Evolutionary conservation across 306 rosid species (phyloP), one percentile per base, ranked within the genome.

Genomic region (Lupinus albus): DNA sequence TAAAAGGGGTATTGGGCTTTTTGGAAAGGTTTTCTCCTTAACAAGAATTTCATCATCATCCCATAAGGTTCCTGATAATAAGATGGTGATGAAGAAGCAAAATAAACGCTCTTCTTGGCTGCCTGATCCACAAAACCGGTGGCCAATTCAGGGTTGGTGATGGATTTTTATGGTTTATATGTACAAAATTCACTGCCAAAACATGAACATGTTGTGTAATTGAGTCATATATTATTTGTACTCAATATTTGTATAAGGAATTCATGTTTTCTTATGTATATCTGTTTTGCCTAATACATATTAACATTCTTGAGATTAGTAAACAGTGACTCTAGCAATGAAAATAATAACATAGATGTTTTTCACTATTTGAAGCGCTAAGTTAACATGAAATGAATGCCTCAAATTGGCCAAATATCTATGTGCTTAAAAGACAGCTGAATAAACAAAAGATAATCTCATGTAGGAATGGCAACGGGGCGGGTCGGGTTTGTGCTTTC

Each of bases 61-160:
- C 28, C 46, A 41, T 0, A 61, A 61, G 11, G 61, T n/a, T 5
- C 33, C 41, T 6, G 32, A 30, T 11, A 60, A 0, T 6, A 41
- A 30, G 12, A 56, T 0, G 47, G 25, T 10, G 33, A 58, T 14
- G 65, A 69, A 59, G 64, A 64, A 59, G 52, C 67, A 66, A 18
- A 81, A 70, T 74, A 80, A 80, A 71, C 79, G 84, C 1, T 81
- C 86, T n/a, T 78, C 87, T 30, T 86, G 91, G 91, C 88, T 86
- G 47, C 88, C 86, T 5, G 83, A 83, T 62, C 86, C 86, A 7
- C n/a, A 73, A 0, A 83, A 2, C 50, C 72, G 88, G 51, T 86
- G 91, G 88, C 91, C 91, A 13, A 74, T 83, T 67, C 91, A 86
- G 64, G 88, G 88, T 2, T 86, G 91, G 86, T 86, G 76, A 86